Evolutionary conservation across 169 alveolate species (phyloP), one percentile per base, ranked within the genome.

Genomic region (Neospora caninum): DNA sequence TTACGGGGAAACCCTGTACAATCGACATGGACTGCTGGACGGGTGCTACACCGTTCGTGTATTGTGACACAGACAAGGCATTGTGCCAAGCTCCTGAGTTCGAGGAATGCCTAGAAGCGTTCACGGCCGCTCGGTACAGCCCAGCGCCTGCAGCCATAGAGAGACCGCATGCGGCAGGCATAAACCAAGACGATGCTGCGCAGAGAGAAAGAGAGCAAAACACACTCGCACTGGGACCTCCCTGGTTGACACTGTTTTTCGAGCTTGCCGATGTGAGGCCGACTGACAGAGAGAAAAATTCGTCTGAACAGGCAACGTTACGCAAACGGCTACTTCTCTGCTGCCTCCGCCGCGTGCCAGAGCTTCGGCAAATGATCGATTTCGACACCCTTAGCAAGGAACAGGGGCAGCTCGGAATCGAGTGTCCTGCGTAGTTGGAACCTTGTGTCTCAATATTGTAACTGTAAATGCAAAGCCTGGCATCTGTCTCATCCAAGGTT

Each of bases 1-100:
- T 82, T 41, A 9, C 53, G 34, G 89, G 89, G 69, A 82, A 42
- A 29, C 67, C 53, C 34, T 82, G 89, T 41, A 7, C 0, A 27
- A 36, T 42, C 64, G 89, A 82, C 89, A 6, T 22, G 38, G 89
- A 82, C 67, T 82, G 89, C 64, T 43, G 38, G 54, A 27, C 39
- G 7, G 54, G 69, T 42, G 54, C 64, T 29, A 41, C 89, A 41
- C 89, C 89, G 34, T 82, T 82, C 89, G 89, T 43, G 31, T 82
- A 82, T 29, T 82, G 89, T 41, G 36, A 42, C 6, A 82, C 89
- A 20, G 67, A 82, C 0, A 38, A 0, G 41, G 69, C 43, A 38
- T 1, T 9, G 67, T 82, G 89, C 89, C 38, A 22, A 16, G 89
- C 89, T 39, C 89, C 89, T 25, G 89, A 38, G 69, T 82, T 82